phyloP scores from a whole-genome alignment of 2,329 filamentous ascomycete species.

The Amesomyces nigricolor region DNA sequence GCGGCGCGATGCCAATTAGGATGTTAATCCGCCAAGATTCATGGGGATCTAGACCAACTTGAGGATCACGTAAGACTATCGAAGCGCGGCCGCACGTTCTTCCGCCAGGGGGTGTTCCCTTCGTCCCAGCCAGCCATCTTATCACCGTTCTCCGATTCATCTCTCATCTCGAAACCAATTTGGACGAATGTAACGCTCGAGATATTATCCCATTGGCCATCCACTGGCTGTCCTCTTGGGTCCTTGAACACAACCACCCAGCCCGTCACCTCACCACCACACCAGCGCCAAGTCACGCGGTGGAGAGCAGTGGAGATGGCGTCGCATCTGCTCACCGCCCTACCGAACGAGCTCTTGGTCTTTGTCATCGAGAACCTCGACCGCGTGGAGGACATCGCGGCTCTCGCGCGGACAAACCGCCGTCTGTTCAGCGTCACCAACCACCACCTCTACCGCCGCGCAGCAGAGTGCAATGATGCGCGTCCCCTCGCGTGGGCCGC shows the following conservation, averaged over 20 bases:
- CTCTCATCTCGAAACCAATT: not conserved
- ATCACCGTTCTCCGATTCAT: not conserved
- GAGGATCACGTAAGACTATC: not conserved
- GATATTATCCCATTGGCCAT: not conserved
- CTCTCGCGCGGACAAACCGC: conserved; percentile 24
- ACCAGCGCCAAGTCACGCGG: no score
- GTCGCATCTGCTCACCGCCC: conserved; percentile 15
- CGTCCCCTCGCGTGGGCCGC: conserved; percentile 28
- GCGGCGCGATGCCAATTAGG: no score
- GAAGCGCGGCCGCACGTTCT: conserved; percentile 10
- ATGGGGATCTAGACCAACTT: no score
- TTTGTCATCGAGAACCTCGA: conserved; percentile 26
- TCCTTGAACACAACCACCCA: not conserved
- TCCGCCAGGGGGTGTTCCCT: not conserved
- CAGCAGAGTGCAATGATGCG: conserved; percentile 12
- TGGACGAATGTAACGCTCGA: not conserved
- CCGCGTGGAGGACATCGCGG: conserved; percentile 22
- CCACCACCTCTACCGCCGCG: conserved; percentile 26
- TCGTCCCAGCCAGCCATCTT: not conserved
- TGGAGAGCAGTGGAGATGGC: not conserved
- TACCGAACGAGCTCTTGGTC: conserved; percentile 27
- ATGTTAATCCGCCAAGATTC: no score
- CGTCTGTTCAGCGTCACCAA: conserved; percentile 24
- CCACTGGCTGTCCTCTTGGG: not conserved
- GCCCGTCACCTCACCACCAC: not conserved